Percentiles rank a stretch among this genome's conserved stretches.
phyloP scores from a whole-genome alignment of 257 asterid genomes.

The Misopates orontium region DNA sequence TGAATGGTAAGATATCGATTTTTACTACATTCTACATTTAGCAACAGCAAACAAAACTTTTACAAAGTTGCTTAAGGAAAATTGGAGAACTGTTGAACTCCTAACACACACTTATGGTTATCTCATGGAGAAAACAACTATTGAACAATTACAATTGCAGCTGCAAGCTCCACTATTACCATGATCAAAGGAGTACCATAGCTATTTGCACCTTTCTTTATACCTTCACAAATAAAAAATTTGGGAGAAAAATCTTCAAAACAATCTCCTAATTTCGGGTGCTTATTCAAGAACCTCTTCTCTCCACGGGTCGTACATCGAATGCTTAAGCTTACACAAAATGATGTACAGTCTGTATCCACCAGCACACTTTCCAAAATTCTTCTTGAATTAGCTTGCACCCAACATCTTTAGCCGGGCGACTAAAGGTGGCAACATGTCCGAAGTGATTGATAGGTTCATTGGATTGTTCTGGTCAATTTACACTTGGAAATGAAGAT shows the following conservation, averaged over 20 bases:
- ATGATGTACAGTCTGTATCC: background rate
- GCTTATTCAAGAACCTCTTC: slow-evolving; percentile 25
- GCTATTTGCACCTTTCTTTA: slow-evolving; percentile 25
- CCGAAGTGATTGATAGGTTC: slow-evolving; percentile 24
- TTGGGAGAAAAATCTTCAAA: background rate
- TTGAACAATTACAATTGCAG: slow-evolving; percentile 48
- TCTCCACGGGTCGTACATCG: slow-evolving; percentile 13
- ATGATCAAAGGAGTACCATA: background rate
- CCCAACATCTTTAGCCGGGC: background rate
- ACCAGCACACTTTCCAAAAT: background rate
- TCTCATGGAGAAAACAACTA: slow-evolving; percentile 39
- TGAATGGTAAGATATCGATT: slow-evolving; percentile 27
- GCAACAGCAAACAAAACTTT: slow-evolving; percentile 31
- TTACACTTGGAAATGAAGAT: slow-evolving; percentile 72
- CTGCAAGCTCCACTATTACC: slow-evolving; percentile 37
- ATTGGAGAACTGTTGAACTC: slow-evolving; percentile 25
- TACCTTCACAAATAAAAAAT: slow-evolving; percentile 36
- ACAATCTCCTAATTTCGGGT: slow-evolving; percentile 23
- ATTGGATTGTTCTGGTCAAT: slow-evolving; percentile 65
- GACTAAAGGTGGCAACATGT: background rate
- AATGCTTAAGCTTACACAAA: background rate
- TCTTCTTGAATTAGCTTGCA: background rate
- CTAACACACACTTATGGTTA: slow-evolving; percentile 23
- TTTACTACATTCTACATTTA: slow-evolving; percentile 30
- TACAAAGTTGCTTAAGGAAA: slow-evolving; percentile 15